Base-by-base conservation (phyloP, 2,329 filamentous ascomycete species). In the Trichoderma simmonsii region DNA sequence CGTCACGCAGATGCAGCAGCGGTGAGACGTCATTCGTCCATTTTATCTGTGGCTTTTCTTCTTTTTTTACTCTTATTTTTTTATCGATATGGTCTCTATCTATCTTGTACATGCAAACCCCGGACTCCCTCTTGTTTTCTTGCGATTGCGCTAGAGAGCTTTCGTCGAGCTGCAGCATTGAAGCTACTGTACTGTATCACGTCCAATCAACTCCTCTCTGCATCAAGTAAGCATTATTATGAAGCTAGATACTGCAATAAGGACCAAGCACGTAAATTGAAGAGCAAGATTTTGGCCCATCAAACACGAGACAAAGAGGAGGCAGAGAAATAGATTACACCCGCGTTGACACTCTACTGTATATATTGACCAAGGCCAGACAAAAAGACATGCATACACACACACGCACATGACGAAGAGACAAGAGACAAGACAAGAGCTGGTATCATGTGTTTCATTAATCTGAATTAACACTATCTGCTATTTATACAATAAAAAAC, bases 401-500 rank as follows among this genome's bases (percentile, higher is more conserved):
- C 34, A 36, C 32, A 34, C 32, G 3, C 34, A 36, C 34, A 36
- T 36, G 5, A 36, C 34, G 5, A 36, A 36, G 34, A 36, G 34
- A 43, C 39, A 43, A 43, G 39, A 43, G 39, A 15, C 28, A 21
- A 28, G 39, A 15, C 5, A n/a, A 36, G 18, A 34, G 51, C 34
- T 28, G 67, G 39, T 30, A 51, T 70, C 67, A 70, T 36, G 57
- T 51, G 28, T 48, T 54, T 62, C 43, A 61, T 62, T 61, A 70
- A 48, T 24, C 54, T 43, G 51, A 67, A 59, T 61, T 69, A 69
- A 61, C 34, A 62, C 67, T 70, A 70, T 51, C 51, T 62, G 24
- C n/a, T 70, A 70, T 62, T 34, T 70, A 62, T 70, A 70, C 67
- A 62, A 61, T 51, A 62, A 60, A 65, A 68, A 51, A 70, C 67